Percentiles rank a stretch among this genome's conserved stretches.
Evolutionary conservation across 805 yeast species (phyloP).

Genomic region (Teunomyces panamensis): DNA sequence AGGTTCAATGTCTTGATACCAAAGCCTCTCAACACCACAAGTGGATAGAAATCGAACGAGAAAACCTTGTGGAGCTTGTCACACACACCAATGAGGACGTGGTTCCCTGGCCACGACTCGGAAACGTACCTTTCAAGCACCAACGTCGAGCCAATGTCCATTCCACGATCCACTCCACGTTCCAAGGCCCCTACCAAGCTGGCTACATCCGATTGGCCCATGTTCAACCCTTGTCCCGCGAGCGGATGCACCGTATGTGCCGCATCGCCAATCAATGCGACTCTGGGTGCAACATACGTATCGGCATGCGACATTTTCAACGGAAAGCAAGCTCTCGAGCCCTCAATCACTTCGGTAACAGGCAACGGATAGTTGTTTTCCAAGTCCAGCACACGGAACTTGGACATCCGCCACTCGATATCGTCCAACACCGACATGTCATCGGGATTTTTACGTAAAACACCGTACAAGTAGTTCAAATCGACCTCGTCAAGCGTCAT

Average conservation of each 20-base stretch:
- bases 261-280: constrained; percentile 96
- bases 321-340: constrained; percentile 85
- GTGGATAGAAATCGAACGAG: constrained; percentile 65
- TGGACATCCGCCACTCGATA: constrained; percentile 65
- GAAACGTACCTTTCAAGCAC: constrained; percentile 86
- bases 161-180: constrained; percentile 68
- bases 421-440: constrained; percentile 59
- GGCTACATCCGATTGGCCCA: constrained; percentile 94
- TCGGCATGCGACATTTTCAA: constrained; percentile 87
- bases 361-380: constrained; percentile 67
- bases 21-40: constrained; percentile 69
- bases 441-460: constrained; percentile 33
- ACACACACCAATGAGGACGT: constrained; percentile 77
- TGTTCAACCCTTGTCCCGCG: constrained; percentile 96
- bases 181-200: constrained; percentile 68
- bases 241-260: constrained; percentile 97
- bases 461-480: constrained; percentile 61
- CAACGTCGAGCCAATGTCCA: constrained; percentile 80
- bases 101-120: constrained; percentile 77
- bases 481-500: constrained; percentile 77
- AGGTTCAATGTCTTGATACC: constrained; percentile 73
- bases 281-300: constrained; percentile 74
- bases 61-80: constrained; percentile 90
- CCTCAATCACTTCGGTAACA: constrained; percentile 53
- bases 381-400: constrained; percentile 40